Base-by-base conservation (phyloP, 2,329 filamentous ascomycete genomes). In the Sclerotiophoma versabilis region DNA sequence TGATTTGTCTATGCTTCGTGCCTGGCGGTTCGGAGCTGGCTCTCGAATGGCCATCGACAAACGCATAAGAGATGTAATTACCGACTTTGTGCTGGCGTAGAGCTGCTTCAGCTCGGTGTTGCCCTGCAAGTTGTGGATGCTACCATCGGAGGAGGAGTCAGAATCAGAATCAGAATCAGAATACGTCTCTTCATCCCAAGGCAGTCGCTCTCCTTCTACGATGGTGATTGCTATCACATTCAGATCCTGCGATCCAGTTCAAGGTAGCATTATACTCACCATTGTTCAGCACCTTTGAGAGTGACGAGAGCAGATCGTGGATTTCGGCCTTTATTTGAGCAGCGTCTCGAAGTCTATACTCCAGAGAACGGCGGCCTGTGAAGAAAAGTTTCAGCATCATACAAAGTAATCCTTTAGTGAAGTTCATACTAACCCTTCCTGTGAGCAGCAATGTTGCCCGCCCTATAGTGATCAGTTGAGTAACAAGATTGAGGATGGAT, bases 41-140 rank as follows among this genome's bases (percentile, higher is more conserved):
- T 72, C 67, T n/a, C 67, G 58, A 33, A 76, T 65, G 1, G 66
- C 49, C 57, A 71, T 69, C 2, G 70, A 73, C 2, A 76, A 58
- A 2, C 69, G 59, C 45, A 75, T 67, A 2, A 77, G 57, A 26
- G 66, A 70, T 1, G 58, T 74, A 11, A 70, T 64, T 0, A 65
- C 46, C 1, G 66, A 62, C n/a, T 52, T 54, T 11, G 60, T 51
- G 27, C 60, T 65, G 7, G 17, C 56, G 8, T 63, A 42, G 0
- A 69, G 15, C 27, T 72, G 49, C 14, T 23, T 41, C 1, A 46
- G 17, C 14, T 52, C 49, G 9, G 49, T 52, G 5, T 46, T 8
- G 7, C 36, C 49, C 8, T 46, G 42, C 0, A 41, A 22, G 5
- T 41, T 9, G 2, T 5, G 3, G 10, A 11, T 27, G 8, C 12